A percentile compares a stretch with the other conserved stretches of the same genome.
phyloP scores from a whole-genome alignment of 192 early-diverging fungal genomes.

The Coemansia umbellata region DNA sequence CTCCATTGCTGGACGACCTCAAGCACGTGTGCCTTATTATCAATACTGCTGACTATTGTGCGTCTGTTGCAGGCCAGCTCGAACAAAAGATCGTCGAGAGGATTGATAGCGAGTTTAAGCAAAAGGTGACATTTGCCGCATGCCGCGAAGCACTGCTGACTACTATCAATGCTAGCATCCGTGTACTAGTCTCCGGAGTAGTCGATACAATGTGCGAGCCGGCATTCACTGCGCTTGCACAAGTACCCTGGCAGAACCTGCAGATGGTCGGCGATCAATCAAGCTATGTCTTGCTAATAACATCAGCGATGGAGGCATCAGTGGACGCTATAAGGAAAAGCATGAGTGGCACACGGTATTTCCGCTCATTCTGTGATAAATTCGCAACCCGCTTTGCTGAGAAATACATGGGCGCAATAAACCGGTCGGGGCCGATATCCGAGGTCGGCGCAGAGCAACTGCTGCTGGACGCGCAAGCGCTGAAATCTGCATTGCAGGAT shows the following conservation, averaged over 20 bases:
- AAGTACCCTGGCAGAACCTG: conserved; percentile 74
- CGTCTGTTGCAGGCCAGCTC: conserved; percentile 75
- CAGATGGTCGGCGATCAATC: conserved; percentile 94
- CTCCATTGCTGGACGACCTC: conserved; percentile 57
- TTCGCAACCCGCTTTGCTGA: conserved; percentile 79
- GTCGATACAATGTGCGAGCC: conserved; percentile 68
- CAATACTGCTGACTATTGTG: conserved; percentile 96
- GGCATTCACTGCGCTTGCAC: conserved; percentile 67
- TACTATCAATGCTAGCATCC: conserved; percentile 61
- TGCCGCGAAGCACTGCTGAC: conserved; percentile 76
- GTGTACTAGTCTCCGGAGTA: conserved; percentile 57
- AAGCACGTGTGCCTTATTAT: conserved; percentile 71
- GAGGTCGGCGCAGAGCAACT: conserved; percentile 97
- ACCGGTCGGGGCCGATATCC: conserved; percentile 74
- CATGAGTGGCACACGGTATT: conserved; percentile 72
- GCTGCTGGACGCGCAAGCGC: conserved; percentile 88
- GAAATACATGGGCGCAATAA: conserved; percentile 67
- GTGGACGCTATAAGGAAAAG: conserved; percentile 58
- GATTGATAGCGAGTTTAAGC: conserved; percentile 65
- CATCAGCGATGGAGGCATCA: conserved; percentile 53
- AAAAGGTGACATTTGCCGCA: conserved; percentile 66
- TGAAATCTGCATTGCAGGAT: conserved; percentile 77
- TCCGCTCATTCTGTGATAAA: conserved; percentile 87
- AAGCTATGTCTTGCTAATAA: conserved; percentile 70
- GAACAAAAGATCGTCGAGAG: conserved; percentile 87